A percentile compares a stretch with the other conserved stretches of the same genome.
Conservation (phyloP, 306 rosid genomes). For the Aeschynomene evenia region DNA sequence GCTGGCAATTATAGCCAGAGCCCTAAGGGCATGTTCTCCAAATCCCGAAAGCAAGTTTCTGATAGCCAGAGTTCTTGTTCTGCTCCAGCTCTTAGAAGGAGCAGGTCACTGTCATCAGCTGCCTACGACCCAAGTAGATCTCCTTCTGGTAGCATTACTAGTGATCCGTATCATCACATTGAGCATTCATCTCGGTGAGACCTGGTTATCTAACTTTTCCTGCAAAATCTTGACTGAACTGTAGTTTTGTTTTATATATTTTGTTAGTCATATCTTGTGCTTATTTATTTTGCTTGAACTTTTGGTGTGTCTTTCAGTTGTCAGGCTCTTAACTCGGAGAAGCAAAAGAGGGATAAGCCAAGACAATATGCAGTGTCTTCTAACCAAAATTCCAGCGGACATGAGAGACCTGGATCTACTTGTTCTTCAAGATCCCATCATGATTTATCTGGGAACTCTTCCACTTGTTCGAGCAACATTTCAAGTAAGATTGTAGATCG, state of each 20-base stretch:
- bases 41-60: conserved; percentile 54
- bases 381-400: conserved; percentile 38
- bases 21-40: conserved; percentile 49
- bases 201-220: conserved; percentile 9
- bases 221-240: conserved; percentile 23
- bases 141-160: conserved; percentile 57
- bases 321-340: conserved; percentile 52
- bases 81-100: conserved; percentile 71
- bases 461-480: conserved; percentile 67
- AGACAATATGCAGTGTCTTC: conserved; percentile 43
- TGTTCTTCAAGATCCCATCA: conserved; percentile 57
- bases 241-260: neutral
- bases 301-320: conserved; percentile 41
- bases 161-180: conserved; percentile 49
- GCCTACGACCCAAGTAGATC: conserved; percentile 70
- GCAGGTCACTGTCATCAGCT: conserved; percentile 84
- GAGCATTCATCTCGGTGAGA: conserved; percentile 76
- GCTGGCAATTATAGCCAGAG: conserved; percentile 47
- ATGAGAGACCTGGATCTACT: conserved; percentile 52
- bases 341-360: conserved; percentile 48
- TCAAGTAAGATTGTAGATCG: conserved; percentile 75
- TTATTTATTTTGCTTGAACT: conserved; percentile 15
- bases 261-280: conserved; percentile 2
- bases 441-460: conserved; percentile 72
- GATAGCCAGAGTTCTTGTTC: conserved; percentile 48